These are phyloP conservation scores for Camptophora hylomeconis DNA, from an alignment of 2,329 filamentous ascomycete species.

Conservation along the genomic window DNA sequence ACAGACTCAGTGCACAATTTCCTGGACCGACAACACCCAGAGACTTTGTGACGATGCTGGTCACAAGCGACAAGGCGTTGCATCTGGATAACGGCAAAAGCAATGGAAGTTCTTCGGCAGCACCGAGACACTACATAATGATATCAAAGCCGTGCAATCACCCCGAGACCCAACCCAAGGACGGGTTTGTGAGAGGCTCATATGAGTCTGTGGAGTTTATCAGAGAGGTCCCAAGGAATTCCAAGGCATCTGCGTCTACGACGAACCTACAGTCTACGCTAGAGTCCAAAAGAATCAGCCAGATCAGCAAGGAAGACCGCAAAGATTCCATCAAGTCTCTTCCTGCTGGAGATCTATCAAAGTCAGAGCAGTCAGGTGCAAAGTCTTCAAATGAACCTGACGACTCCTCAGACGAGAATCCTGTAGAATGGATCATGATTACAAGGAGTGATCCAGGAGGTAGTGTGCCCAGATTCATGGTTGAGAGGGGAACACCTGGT, in stretches of 20 bases:
- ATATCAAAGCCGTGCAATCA: conserved; percentile 76
- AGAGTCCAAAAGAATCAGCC: neutral
- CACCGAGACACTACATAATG: conserved; percentile 64
- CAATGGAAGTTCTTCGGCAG: conserved; percentile 10
- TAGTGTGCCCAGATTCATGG: conserved; percentile 77
- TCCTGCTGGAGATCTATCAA: no score
- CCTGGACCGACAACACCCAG: conserved; percentile 76
- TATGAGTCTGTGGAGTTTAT: conserved; percentile 92
- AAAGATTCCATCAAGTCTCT: no score
- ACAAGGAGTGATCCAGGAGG: conserved; percentile 81
- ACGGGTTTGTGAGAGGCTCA: conserved; percentile 66
- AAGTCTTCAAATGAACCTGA: conserved; percentile 20
- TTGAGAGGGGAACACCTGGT: conserved; percentile 74
- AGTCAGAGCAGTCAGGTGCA: no score
- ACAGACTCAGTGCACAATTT: conserved; percentile 77
- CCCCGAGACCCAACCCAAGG: conserved; percentile 53
- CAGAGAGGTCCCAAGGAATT: conserved; percentile 57
- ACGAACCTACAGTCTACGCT: conserved; percentile 24
- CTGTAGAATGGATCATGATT: conserved; percentile 86
- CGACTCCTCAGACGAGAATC: conserved; percentile 46
- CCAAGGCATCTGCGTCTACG: conserved; percentile 33
- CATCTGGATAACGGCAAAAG: conserved; percentile 21
- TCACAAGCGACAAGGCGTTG: conserved; percentile 44
- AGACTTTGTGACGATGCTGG: conserved; percentile 71
- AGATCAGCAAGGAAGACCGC: no score